Evolutionary conservation across 192 early-diverging fungal genomes (phyloP).

Genomic region (Helicostylum pulchrum): DNA sequence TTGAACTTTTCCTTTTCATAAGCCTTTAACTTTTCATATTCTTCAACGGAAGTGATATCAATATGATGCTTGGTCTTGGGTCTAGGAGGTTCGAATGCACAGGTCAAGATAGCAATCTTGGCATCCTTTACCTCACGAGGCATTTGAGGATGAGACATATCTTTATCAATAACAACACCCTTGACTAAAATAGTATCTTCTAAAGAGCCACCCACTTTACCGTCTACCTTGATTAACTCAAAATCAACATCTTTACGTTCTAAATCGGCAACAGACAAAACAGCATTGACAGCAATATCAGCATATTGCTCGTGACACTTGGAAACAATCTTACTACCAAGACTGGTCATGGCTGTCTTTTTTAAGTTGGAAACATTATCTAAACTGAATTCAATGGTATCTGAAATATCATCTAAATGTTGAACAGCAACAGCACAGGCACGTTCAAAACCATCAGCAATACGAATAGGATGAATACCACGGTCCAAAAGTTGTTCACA

Average conservation of each 20-base stretch:
- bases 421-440: conserved; percentile 93
- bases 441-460: conserved; percentile 97
- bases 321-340: conserved; percentile 99
- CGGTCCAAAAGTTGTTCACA: conserved; percentile 91
- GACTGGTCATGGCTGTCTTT: conserved; percentile 93
- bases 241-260: conserved; percentile 99
- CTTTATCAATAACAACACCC: conserved; percentile 99
- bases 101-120: conserved; percentile 97
- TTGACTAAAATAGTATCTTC: conserved; percentile 90
- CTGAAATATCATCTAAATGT: conserved; percentile 90
- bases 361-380: conserved; percentile 82
- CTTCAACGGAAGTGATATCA: conserved; percentile 97
- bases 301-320: conserved; percentile 99
- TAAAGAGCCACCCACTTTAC: conserved; percentile 96
- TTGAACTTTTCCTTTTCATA: conserved; percentile 98
- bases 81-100: conserved; percentile 99
- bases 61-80: conserved; percentile 99
- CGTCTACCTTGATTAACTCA: conserved; percentile 99
- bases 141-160: conserved; percentile 99
- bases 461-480: conserved; percentile 98
- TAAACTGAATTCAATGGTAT: conserved; percentile 80
- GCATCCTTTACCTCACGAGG: conserved; percentile 92
- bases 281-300: conserved; percentile 96
- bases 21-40: conserved; percentile 94
- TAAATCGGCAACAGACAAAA: conserved; percentile 95